These are phyloP conservation scores for Cercospora zeina DNA, from an alignment of 2,329 filamentous ascomycete genomes.

Conservation along the genomic window DNA sequence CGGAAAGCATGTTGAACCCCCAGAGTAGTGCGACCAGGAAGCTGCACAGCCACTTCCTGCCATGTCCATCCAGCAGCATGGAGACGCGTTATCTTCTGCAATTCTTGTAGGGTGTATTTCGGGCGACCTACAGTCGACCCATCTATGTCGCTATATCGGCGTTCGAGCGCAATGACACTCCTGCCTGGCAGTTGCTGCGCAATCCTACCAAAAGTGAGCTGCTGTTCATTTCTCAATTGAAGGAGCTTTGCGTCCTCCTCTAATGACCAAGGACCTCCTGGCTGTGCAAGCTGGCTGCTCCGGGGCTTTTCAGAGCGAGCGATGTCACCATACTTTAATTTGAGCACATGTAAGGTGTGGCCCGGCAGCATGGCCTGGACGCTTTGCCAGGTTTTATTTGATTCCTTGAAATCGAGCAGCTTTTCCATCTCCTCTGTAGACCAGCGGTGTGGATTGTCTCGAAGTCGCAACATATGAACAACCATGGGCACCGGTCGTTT, in stretches of 20 bases:
- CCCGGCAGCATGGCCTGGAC: background rate
- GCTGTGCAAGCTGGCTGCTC: background rate
- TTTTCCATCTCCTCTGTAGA: background rate
- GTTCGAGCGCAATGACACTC: background rate
- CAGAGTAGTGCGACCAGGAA: background rate
- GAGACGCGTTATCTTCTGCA: background rate
- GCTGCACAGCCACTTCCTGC: background rate
- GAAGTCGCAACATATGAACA: background rate
- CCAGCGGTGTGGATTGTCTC: background rate
- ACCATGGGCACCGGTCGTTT: background rate
- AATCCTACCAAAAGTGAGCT: background rate
- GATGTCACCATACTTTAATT: background rate
- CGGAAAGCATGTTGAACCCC: background rate
- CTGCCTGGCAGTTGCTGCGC: background rate
- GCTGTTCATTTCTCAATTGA: background rate
- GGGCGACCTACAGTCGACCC: background rate
- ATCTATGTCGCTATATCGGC: background rate
- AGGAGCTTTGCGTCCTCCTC: background rate
- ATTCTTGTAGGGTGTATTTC: background rate
- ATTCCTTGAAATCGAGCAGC: background rate
- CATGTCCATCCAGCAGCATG: background rate
- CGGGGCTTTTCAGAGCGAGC: background rate
- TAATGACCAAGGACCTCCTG: background rate
- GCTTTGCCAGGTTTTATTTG: background rate
- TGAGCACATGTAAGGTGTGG: background rate